These are phyloP conservation scores for Xylaria palmicola DNA, from an alignment of 495 filamentous ascomycete species.

Conservation along the genomic window DNA sequence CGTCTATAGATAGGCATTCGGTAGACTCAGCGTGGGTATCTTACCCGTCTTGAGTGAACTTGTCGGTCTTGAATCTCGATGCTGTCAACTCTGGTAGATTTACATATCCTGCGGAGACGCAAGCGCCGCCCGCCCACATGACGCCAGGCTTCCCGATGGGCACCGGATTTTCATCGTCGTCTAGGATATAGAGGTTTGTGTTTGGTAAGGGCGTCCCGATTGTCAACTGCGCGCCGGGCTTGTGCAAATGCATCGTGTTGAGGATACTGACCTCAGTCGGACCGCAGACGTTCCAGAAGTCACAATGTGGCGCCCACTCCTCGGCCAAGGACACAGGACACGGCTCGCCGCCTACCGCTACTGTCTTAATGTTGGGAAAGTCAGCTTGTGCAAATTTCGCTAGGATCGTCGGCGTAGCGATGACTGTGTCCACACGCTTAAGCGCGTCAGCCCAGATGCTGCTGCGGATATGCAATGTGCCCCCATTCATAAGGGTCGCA, in stretches of 20 bases:
- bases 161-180: constrained; percentile 36
- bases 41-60: constrained; percentile 35
- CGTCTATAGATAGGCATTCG: neutral
- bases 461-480: constrained; percentile 34
- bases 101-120: constrained; percentile 39
- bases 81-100: constrained; percentile 36
- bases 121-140: constrained; percentile 41
- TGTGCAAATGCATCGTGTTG: constrained; percentile 36
- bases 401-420: constrained; percentile 38
- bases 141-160: constrained; percentile 30
- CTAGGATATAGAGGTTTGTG: constrained; percentile 39
- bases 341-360: constrained; percentile 34
- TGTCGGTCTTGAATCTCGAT: constrained; percentile 31
- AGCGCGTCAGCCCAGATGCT: constrained; percentile 27
- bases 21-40: neutral
- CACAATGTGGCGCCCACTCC: constrained; percentile 30
- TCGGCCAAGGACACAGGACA: constrained; percentile 34
- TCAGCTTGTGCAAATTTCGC: constrained; percentile 27
- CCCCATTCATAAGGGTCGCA: constrained; percentile 38
- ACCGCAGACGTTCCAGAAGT: constrained; percentile 39
- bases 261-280: constrained; percentile 41
- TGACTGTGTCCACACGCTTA: constrained; percentile 31
- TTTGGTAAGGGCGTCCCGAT: constrained; percentile 41
- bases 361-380: constrained; percentile 36
- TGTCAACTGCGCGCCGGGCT: constrained; percentile 27